A percentile compares a stretch with the other conserved stretches of the same genome.
These are phyloP conservation scores for Pelargonium myrrhifolium DNA, from an alignment of 441 rosid species.

Conservation along the genomic window DNA sequence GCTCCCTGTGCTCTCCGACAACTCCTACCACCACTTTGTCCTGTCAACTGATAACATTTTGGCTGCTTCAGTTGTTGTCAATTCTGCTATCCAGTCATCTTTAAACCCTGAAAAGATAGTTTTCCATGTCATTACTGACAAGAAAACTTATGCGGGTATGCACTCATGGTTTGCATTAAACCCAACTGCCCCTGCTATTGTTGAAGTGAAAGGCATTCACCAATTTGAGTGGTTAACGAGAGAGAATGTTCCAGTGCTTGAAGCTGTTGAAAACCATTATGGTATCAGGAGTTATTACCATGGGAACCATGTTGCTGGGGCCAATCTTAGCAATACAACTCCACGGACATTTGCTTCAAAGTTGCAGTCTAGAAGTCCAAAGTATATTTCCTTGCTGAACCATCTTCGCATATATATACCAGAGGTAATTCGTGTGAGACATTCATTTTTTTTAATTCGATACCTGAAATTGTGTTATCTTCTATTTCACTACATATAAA, in stretches of 20 bases:
- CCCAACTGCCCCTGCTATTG: constrained; percentile 73
- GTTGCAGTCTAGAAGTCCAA: constrained; percentile 96
- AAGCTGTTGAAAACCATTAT: constrained; percentile 88
- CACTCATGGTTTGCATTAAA: constrained; percentile 99
- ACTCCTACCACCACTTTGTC: constrained; percentile 76
- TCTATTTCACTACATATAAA: not conserved
- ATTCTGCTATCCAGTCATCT: constrained; percentile 79
- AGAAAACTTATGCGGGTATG: constrained; percentile 99
- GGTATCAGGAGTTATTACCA: constrained; percentile 83
- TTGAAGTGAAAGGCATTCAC: constrained; percentile 94
- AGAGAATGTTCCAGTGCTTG: constrained; percentile 97
- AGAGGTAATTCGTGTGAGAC: constrained; percentile 52
- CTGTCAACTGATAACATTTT: constrained; percentile 88
- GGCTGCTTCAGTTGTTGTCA: constrained; percentile 97
- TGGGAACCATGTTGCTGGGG: constrained; percentile 84
- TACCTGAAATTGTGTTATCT: not conserved
- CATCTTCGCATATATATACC: constrained; percentile 95
- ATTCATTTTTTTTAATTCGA: constrained; percentile 5
- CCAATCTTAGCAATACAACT: constrained; percentile 69
- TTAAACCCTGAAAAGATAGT: constrained; percentile 81
- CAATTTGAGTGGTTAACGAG: constrained; percentile 99
- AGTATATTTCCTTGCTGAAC: constrained; percentile 95
- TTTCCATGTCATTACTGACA: constrained; percentile 94
- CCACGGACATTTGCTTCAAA: constrained; percentile 90
- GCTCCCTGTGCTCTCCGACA: constrained; percentile 88